Percentiles rank a stretch among this genome's conserved stretches.
Conservation (phyloP, 345 rosid genomes). For the Noccaea caerulescens region DNA sequence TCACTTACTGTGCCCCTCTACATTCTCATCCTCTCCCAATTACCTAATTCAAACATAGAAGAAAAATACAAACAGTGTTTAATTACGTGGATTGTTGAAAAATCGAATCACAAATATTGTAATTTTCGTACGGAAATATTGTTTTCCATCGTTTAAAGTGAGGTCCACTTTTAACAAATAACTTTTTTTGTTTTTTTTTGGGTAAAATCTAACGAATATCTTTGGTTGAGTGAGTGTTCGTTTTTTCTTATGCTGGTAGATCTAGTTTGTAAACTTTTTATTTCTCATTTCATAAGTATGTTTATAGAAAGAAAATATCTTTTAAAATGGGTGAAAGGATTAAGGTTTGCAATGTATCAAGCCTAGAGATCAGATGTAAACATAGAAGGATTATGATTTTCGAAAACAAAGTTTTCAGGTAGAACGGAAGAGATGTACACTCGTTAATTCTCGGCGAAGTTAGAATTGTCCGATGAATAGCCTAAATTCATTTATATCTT, state of each 20-base stretch:
- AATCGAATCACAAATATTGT: not conserved
- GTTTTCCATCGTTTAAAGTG: not conserved
- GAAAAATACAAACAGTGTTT: not conserved
- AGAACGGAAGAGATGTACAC: not conserved
- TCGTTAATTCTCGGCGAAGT: not conserved
- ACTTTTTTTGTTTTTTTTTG: too few relatives aligned
- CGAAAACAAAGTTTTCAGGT: not conserved
- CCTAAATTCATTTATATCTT: not conserved
- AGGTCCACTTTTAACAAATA: conserved; percentile 9
- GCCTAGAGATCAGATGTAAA: not conserved
- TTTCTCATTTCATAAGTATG: not conserved
- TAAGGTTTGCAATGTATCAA: not conserved
- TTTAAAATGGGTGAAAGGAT: not conserved
- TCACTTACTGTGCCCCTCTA: conserved; percentile 15
- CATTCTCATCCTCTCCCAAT: not conserved
- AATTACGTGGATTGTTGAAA: conserved; percentile 19
- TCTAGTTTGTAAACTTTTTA: not conserved
- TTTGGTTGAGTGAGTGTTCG: not conserved
- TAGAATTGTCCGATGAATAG: not conserved
- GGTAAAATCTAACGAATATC: too few relatives aligned
- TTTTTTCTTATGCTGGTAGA: conserved; percentile 1
- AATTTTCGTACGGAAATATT: not conserved
- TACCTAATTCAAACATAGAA: not conserved
- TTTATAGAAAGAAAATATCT: not conserved
- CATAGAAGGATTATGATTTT: not conserved